Evolutionary conservation across 2,329 filamentous ascomycete genomes (phyloP).

Genomic region (Lecanicillium sp.): DNA sequence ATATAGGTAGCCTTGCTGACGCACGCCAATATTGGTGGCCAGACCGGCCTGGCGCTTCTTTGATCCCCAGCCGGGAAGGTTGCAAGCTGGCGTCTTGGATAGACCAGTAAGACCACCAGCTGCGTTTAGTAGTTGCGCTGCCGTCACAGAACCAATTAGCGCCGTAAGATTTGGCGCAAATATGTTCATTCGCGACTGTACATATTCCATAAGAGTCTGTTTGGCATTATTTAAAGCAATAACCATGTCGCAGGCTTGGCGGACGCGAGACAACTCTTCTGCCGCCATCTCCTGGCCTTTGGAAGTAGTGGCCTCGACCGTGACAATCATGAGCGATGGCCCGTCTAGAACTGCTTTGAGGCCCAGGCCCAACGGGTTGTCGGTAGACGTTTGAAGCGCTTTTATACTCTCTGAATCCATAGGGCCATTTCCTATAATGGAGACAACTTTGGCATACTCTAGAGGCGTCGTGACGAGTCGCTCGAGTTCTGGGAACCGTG

Average conservation of each 20-base stretch:
- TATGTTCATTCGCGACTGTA: constrained; percentile 92
- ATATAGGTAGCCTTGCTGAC: constrained; percentile 90
- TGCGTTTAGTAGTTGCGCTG: constrained; percentile 92
- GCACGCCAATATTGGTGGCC: constrained; percentile 83
- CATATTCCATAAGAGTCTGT: constrained; percentile 79
- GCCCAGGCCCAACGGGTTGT: constrained; percentile 69
- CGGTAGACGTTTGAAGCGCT: constrained; percentile 61
- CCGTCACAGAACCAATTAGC: constrained; percentile 84
- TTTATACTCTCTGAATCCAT: constrained; percentile 77
- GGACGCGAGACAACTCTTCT: constrained; percentile 65
- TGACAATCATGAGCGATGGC: constrained; percentile 89
- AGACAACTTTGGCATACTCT: constrained; percentile 91
- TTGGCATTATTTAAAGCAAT: constrained; percentile 84
- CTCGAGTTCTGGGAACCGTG: constrained; percentile 89
- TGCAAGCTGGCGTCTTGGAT: constrained; percentile 88
- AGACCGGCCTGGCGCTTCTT: constrained; percentile 80
- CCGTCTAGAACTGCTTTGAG: constrained; percentile 79
- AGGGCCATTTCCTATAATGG: constrained; percentile 86
- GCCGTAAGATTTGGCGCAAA: constrained; percentile 92
- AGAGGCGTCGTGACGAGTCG: constrained; percentile 81
- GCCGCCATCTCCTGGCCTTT: constrained; percentile 69
- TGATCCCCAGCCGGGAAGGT: constrained; percentile 81
- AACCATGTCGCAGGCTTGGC: constrained; percentile 77
- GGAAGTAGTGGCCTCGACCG: constrained; percentile 86
- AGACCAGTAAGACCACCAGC: constrained; percentile 82